Conservation (phyloP, 306 rosid genomes). For the apple (Malus domestica) region DNA sequence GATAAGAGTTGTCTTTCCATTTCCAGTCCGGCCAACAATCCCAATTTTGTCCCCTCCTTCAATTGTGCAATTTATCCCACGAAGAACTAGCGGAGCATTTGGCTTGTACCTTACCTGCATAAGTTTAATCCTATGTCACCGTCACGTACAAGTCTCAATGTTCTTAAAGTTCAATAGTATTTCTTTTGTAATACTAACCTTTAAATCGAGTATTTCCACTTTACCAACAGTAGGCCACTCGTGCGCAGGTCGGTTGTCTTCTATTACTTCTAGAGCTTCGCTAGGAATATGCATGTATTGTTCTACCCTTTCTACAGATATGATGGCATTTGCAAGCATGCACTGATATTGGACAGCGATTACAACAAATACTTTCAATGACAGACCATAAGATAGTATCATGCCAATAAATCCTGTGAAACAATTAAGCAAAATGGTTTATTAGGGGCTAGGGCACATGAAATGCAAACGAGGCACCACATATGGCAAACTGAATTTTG, state of each 20-base stretch:
- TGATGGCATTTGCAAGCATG: constrained; percentile 14
- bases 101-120: constrained; percentile 25
- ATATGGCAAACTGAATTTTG: background rate
- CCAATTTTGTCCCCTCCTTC: constrained; percentile 31
- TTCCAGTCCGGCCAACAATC: constrained; percentile 33
- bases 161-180: background rate
- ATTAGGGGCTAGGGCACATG: no score
- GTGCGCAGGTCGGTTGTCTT: constrained; percentile 10
- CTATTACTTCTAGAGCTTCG: constrained; percentile 15
- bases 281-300: constrained; percentile 32
- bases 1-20: constrained; percentile 32
- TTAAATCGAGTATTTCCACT: constrained; percentile 16
- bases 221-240: constrained; percentile 22
- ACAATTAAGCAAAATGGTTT: background rate
- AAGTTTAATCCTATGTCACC: background rate
- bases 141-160: background rate
- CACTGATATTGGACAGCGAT: constrained; percentile 16
- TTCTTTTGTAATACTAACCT: background rate
- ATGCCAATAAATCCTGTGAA: constrained; percentile 23
- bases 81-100: constrained; percentile 25
- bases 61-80: constrained; percentile 20
- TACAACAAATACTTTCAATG: constrained; percentile 16
- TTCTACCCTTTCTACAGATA: constrained; percentile 28
- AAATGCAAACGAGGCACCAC: background rate
- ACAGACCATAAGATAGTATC: constrained; percentile 24